Percentiles rank a stretch among this genome's conserved stretches.
phyloP scores from a whole-genome alignment of 768 basidiomycete species.

The Cyathus striatus region DNA sequence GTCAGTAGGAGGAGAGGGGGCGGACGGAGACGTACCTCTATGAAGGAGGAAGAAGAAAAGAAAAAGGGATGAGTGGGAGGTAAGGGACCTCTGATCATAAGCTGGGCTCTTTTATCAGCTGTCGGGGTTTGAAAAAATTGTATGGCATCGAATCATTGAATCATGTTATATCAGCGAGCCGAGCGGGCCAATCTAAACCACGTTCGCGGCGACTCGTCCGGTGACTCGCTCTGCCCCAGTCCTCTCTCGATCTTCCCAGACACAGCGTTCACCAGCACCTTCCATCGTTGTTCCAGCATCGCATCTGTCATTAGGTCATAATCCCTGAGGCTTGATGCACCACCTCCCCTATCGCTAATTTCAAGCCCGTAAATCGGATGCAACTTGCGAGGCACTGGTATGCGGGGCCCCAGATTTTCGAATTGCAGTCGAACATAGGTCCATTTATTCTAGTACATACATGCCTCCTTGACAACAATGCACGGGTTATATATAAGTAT shows the following conservation, averaged over 20 bases:
- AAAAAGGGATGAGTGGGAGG: too few relatives aligned
- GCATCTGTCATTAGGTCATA: too few relatives aligned
- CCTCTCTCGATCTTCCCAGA: not conserved
- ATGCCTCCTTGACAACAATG: not conserved
- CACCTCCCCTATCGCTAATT: too few relatives aligned
- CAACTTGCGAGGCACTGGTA: not conserved
- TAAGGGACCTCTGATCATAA: conserved; percentile 21
- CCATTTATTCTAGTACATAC: not conserved
- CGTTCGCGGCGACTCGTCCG: conserved; percentile 1
- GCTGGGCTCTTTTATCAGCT: conserved; percentile 12
- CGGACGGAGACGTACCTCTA: conserved; percentile 30
- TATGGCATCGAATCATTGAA: too few relatives aligned
- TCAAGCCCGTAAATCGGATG: too few relatives aligned
- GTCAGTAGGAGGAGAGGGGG: conserved; percentile 1
- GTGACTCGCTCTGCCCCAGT: not conserved
- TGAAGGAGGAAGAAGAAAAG: conserved; percentile 23
- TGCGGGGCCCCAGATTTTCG: not conserved
- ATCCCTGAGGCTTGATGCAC: too few relatives aligned
- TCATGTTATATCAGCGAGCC: conserved; percentile 9
- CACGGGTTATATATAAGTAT: not conserved
- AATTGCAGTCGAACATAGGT: not conserved
- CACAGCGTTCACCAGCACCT: not conserved
- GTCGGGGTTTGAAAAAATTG: conserved; percentile 41
- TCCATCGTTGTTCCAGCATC: too few relatives aligned
- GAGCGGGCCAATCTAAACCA: conserved; percentile 6